A percentile compares a stretch with the other conserved stretches of the same genome.
Conservation (phyloP, 2,329 filamentous ascomycete genomes). For the Aquanectria penicillioides region DNA sequence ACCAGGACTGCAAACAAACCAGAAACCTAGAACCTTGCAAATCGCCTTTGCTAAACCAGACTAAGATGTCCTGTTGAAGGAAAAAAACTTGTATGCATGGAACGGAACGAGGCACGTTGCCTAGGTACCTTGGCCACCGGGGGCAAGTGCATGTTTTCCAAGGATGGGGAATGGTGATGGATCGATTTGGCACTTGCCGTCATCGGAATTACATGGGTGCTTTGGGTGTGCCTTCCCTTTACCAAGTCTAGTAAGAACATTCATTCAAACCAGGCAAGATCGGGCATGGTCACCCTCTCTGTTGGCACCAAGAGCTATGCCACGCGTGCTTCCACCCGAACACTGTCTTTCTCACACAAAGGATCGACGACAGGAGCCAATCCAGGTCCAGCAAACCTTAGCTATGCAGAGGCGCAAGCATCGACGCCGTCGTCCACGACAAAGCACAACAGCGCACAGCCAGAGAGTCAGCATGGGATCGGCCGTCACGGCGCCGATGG, state of each 20-base stretch:
- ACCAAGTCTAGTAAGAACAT: conserved; percentile 11
- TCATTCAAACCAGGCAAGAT: conserved; percentile 30
- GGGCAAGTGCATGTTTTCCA: not conserved
- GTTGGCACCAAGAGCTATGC: not conserved
- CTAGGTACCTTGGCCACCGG: not conserved
- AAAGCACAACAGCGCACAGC: not conserved
- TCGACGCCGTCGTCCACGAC: not conserved
- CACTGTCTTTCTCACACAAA: too few species aligned
- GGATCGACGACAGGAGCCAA: not conserved
- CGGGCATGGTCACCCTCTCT: not conserved
- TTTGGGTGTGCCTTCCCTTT: conserved; percentile 20
- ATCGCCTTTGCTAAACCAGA: too few species aligned
- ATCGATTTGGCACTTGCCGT: conserved; percentile 29
- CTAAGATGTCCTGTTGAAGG: too few species aligned
- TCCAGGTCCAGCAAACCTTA: not conserved
- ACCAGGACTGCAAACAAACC: too few species aligned
- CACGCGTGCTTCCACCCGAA: not conserved
- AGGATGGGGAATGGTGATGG: conserved; percentile 15
- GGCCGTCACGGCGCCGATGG: not conserved
- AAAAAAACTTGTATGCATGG: not conserved
- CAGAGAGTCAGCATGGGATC: not conserved
- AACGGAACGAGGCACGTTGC: too few species aligned
- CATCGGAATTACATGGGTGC: conserved; percentile 29
- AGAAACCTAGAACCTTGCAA: too few species aligned
- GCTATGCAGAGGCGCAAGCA: not conserved